Percentiles rank a stretch among this genome's conserved stretches.
Conservation (phyloP, 1,139 yeast species). For the Lodderomyces margitis region DNA sequence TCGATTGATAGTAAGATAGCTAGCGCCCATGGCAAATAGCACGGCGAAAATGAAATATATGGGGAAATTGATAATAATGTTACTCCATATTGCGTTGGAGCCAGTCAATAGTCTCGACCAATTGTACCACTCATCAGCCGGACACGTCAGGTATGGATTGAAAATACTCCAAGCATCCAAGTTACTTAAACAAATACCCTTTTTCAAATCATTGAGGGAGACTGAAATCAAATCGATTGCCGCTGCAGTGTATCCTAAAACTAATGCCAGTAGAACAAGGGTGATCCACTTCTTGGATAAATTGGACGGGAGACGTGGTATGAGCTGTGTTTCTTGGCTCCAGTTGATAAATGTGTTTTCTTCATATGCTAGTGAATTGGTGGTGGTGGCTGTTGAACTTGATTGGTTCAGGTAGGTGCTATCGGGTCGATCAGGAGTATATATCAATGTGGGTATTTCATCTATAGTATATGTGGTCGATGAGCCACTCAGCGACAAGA, state of each 20-base stretch:
- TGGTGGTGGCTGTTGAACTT: background rate
- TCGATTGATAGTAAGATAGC: conserved; percentile 27
- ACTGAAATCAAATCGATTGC: conserved; percentile 58
- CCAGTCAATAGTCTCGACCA: conserved; percentile 37
- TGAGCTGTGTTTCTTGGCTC: conserved; percentile 24
- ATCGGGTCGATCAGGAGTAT: conserved; percentile 5
- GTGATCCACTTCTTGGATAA: conserved; percentile 52
- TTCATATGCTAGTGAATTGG: conserved; percentile 17
- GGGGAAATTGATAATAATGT: conserved; percentile 35
- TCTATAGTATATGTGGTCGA: conserved; percentile 8
- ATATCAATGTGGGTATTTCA: conserved; percentile 14
- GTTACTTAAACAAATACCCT: conserved; percentile 38
- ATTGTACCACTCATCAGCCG: conserved; percentile 40
- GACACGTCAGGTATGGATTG: conserved; percentile 47
- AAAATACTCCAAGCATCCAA: conserved; percentile 35
- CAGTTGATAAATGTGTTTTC: conserved; percentile 40
- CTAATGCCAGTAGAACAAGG: conserved; percentile 52
- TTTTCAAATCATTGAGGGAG: conserved; percentile 62
- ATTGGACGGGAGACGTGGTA: conserved; percentile 13
- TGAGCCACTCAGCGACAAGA: conserved; percentile 3
- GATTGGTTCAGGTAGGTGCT: background rate
- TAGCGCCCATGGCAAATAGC: conserved; percentile 27
- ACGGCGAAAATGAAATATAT: conserved; percentile 33
- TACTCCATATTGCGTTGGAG: conserved; percentile 18
- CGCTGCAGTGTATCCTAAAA: conserved; percentile 60